Base-by-base conservation (phyloP, 2,329 filamentous ascomycete species). In the Botrytis aclada region DNA sequence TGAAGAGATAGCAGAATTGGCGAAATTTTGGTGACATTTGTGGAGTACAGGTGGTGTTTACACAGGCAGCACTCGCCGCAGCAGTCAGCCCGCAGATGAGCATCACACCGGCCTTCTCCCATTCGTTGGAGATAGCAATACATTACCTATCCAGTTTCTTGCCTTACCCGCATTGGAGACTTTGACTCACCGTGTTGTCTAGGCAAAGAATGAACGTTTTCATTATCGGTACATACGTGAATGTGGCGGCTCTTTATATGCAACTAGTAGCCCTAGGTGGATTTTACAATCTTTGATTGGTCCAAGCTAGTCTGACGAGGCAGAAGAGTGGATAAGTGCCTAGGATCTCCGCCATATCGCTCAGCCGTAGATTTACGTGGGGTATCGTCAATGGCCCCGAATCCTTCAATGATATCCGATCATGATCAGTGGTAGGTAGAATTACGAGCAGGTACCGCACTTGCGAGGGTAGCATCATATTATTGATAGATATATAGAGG, bases 31-130 rank as follows among this genome's bases (percentile, higher is more conserved):
- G 4, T 65, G 51, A 25, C 3, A 66, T 67, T 58, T 56, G 66
- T 72, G 70, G 70, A 58, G 70, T 62, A 47, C 18, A 45, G n/a
- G 16, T 41, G 29, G 39, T 45, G 37, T 12, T 39, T 3, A 41
- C 29, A 65, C 39, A 72, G 70, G 62, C 62, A 72, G 32, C 70
- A 71, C 70, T 71, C 47, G 61, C 61, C 70, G 45, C 70, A 71
- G 70, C 62, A 58, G 62, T 72, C 70, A 72, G 62, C 62, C 62
- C 29, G 47, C 70, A 72, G 41, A 20, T 66, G 34, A 66, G 45
- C 32, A 66, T 22, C 8, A 54, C 64, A 39, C 34, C 16, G 2
- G n/a, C 39, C n/a, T 22, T 58, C 29, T 60, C 34, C 41, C 20
- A 72, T 72, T 72, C 70, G 70, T 61, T 45, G 32, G 16, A 67